Evolutionary conservation across 1,284 basidiomycete species (phyloP).

Genomic region (Ceratobasidium sp.): DNA sequence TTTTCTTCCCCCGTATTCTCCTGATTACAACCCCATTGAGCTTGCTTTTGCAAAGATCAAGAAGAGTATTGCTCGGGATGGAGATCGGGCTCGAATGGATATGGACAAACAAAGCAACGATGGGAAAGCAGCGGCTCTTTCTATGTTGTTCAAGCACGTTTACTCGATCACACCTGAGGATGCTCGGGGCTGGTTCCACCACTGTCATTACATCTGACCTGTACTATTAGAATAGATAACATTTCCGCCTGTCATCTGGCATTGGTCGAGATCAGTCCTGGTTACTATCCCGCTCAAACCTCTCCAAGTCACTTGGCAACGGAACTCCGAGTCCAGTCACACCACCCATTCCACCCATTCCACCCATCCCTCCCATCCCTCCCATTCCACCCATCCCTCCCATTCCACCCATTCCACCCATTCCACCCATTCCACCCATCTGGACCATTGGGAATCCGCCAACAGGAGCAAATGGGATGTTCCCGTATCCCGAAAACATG

Average conservation of each 20-base stretch:
- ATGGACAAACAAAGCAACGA: background rate
- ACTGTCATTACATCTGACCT: constrained; percentile 30
- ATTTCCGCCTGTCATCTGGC: no score
- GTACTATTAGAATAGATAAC: no score
- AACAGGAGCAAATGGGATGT: background rate
- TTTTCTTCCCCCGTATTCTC: constrained; percentile 41
- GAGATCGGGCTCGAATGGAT: constrained; percentile 5
- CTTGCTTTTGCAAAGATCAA: constrained; percentile 40
- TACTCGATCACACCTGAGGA: constrained; percentile 24
- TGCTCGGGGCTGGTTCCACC: constrained; percentile 28
- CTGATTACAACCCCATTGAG: constrained; percentile 42
- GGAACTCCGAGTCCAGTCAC: no score
- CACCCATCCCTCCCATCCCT: no score
- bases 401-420: no score
- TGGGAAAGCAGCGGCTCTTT: background rate
- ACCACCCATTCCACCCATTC: no score
- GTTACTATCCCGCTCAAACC: no score
- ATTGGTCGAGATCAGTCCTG: no score
- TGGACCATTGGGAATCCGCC: background rate
- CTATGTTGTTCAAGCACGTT: background rate
- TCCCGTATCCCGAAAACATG: background rate
- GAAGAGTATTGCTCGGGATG: constrained; percentile 1
- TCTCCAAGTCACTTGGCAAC: no score
- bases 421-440: constrained; percentile 19
- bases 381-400: no score